phyloP scores from a whole-genome alignment of 345 rosid species.

The Streptanthus diversifolius region DNA sequence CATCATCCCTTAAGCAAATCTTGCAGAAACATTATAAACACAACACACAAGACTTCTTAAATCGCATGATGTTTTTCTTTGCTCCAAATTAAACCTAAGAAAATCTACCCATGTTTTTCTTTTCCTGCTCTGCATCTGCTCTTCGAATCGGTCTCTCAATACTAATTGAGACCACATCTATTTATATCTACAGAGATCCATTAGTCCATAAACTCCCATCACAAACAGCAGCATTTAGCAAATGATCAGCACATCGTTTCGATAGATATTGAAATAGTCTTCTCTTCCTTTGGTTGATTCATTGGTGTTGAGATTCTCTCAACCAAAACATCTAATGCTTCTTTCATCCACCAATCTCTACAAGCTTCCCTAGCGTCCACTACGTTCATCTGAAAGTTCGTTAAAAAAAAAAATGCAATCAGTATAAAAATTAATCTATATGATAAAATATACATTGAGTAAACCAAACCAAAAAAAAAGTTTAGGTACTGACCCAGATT shows the following conservation, averaged over 20 bases:
- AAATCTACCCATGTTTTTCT: background rate
- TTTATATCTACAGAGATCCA: slow-evolving; percentile 29
- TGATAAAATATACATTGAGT: background rate
- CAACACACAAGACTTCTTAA: slow-evolving; percentile 33
- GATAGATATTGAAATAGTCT: slow-evolving; percentile 29
- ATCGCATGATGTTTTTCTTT: slow-evolving; percentile 22
- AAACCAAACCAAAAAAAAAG: background rate
- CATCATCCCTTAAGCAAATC: slow-evolving; percentile 17
- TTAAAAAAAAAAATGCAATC: background rate
- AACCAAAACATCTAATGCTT: slow-evolving; percentile 71
- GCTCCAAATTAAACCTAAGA: slow-evolving; percentile 12
- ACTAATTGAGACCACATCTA: slow-evolving; percentile 28
- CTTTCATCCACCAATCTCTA: slow-evolving; percentile 96
- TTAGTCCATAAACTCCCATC: slow-evolving; percentile 12
- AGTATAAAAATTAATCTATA: background rate
- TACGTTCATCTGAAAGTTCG: slow-evolving; percentile 47
- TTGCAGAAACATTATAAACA: slow-evolving; percentile 32
- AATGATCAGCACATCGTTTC: slow-evolving; percentile 34
- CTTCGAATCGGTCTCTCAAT: background rate
- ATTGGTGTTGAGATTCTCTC: slow-evolving; percentile 39
- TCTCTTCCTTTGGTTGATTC: slow-evolving; percentile 28
- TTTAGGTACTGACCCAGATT: slow-evolving; percentile 48
- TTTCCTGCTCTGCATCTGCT: slow-evolving; percentile 9
- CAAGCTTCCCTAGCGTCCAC: slow-evolving; percentile 75
- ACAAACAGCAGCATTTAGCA: slow-evolving; percentile 8